Evolutionary conservation across 75 land plant genomes (phyloP).

Genomic region (Ceratopteris richardii): DNA sequence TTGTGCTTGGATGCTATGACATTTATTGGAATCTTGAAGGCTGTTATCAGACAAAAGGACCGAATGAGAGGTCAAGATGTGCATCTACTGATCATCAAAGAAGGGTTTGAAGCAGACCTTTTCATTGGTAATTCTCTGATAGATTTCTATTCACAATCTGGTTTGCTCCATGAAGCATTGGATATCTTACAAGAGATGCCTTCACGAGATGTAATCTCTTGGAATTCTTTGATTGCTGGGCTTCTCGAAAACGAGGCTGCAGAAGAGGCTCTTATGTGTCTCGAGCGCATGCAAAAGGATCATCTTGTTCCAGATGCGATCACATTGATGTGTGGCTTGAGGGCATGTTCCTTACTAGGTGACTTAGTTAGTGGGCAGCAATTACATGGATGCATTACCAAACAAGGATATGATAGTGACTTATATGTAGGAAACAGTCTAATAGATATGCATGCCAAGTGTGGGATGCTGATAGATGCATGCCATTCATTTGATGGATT

Average conservation of each 20-base stretch:
- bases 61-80: conserved; percentile 25
- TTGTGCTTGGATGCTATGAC: neutral
- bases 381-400: conserved; percentile 34
- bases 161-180: neutral
- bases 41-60: neutral
- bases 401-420: conserved; percentile 24
- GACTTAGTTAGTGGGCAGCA: conserved; percentile 15
- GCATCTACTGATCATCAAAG: conserved; percentile 31
- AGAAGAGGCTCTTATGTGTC: neutral
- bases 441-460: conserved; percentile 64
- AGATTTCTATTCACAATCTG: conserved; percentile 18
- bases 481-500: conserved; percentile 29
- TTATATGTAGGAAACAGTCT: conserved; percentile 36
- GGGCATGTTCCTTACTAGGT: neutral
- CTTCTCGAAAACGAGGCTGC: conserved; percentile 5
- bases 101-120: conserved; percentile 26
- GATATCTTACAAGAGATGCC: conserved; percentile 5
- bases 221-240: conserved; percentile 15
- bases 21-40: neutral
- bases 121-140: conserved; percentile 38
- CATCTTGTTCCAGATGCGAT: neutral
- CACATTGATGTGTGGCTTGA: neutral
- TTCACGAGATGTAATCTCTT: conserved; percentile 1
- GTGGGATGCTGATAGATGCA: conserved; percentile 44
- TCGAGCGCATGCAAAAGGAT: conserved; percentile 6